Base-by-base conservation (phyloP, 805 yeast species). In the Candida xyloterini region DNA sequence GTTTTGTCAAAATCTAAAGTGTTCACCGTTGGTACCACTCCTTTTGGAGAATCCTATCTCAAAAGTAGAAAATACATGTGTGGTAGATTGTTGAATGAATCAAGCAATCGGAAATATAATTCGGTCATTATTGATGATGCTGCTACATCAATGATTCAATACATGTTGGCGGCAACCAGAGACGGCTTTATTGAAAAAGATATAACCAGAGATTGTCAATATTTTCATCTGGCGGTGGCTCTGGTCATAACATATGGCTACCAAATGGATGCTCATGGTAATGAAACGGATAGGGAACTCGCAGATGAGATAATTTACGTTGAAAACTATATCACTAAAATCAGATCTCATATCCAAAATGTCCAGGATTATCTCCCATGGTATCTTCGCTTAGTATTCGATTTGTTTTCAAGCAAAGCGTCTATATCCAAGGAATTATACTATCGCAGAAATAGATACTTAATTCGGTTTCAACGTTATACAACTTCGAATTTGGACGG, bases 11-110 rank as follows among this genome's bases (percentile, higher is more conserved):
- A 67, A 16, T 68, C 75, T 0, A 78, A 73, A 39, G 78, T 82
- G 0, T 76, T 70, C 48, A 81, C 87, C 0, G 67, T 81, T 13
- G 87, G 87, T 0, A 76, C 84, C 1, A 79, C 84, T 0, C 86
- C 86, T 1, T 70, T 65, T 42, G 74, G 81, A 1, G 60, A 56
- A 0, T 62, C 75, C 2, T 80, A 64, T 47, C 59, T 65, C 34
- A 60, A 56, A 34, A 70, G 73, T 53, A 71, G 77, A 51, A 78
- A 76, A 52, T 63, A 67, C 25, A 57, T 79, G 31, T 62, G 78
- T 1, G 64, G 64, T 44, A 53, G 63, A n/a, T 58, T 80, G 43
- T 46, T 60, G 10, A 51, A 51, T 40, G 67, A 73, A 33, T 62
- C 57, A 26, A 58, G 56, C 30, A 61, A 57, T 25, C 65, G 70